Evolutionary conservation across 805 yeast species (phyloP).

Genomic region (Pichia scutulata): DNA sequence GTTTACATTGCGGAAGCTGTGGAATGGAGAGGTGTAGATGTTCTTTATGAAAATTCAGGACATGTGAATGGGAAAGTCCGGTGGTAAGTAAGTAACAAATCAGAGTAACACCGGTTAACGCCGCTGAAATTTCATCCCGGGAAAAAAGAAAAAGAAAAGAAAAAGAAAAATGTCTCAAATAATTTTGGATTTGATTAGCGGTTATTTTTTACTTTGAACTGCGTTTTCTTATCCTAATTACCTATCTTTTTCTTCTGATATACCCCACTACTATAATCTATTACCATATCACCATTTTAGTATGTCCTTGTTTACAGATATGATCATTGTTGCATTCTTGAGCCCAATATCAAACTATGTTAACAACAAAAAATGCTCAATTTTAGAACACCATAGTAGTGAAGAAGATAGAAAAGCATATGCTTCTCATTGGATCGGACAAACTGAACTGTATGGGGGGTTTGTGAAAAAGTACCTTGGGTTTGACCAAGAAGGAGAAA

Average conservation of each 20-base stretch:
- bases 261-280: too few species aligned
- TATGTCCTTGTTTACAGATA: constrained; percentile 13
- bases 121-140: not conserved
- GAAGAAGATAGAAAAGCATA: constrained; percentile 11
- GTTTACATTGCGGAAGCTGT: constrained; percentile 34
- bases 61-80: constrained; percentile 3
- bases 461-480: constrained; percentile 12
- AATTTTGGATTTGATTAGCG: not conserved
- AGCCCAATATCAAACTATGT: constrained; percentile 12
- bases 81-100: not conserved
- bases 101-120: not conserved
- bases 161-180: not conserved
- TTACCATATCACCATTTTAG: not conserved
- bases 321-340: constrained; percentile 12
- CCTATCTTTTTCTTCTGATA: not conserved
- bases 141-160: too few species aligned
- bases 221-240: not conserved
- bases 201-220: too few species aligned
- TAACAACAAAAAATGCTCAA: constrained; percentile 12
- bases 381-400: constrained; percentile 8
- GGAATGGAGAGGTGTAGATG: constrained; percentile 20
- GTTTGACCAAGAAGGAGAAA: constrained; percentile 1
- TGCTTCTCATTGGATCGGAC: constrained; percentile 12
- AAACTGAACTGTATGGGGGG: constrained; percentile 12
- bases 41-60: constrained; percentile 31